These are phyloP conservation scores for Leccinum colubrinum DNA, from an alignment of 1,284 basidiomycete species.

Conservation along the genomic window DNA sequence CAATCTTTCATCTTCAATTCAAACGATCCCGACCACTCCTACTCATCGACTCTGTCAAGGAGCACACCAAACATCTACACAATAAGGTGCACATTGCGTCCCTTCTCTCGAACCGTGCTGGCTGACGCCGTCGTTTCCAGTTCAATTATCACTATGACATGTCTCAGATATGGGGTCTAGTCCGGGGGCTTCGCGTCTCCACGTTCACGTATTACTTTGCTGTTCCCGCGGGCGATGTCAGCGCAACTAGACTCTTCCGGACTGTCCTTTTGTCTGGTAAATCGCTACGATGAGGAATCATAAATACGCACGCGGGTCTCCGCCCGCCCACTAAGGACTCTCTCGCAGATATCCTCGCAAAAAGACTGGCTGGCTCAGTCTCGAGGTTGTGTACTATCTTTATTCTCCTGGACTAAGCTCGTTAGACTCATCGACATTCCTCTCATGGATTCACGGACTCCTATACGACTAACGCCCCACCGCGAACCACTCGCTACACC, in stretches of 20 bases:
- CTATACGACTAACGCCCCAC: slow-evolving; percentile 26
- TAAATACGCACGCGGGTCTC: slow-evolving; percentile 21
- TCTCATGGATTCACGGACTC: slow-evolving; percentile 31
- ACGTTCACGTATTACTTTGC: slow-evolving; percentile 21
- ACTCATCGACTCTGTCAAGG: no score
- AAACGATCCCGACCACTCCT: no score
- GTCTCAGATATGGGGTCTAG: no score
- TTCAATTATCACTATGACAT: no score
- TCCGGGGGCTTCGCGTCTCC: slow-evolving; percentile 15
- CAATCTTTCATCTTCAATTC: no score
- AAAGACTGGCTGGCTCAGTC: slow-evolving; percentile 33
- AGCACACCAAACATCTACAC: no score
- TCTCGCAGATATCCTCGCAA: slow-evolving; percentile 9
- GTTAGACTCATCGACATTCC: slow-evolving; percentile 17
- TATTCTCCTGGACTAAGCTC: slow-evolving; percentile 12
- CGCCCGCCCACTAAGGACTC: slow-evolving; percentile 4
- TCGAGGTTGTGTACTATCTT: slow-evolving; percentile 17
- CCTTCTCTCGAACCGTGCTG: no score
- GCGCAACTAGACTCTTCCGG: slow-evolving; percentile 5
- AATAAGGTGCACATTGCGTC: no score
- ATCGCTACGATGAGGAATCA: slow-evolving; percentile 12
- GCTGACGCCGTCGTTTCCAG: no score
- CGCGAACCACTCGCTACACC: slow-evolving; percentile 33
- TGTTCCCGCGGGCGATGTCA: background rate
- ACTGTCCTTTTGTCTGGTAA: slow-evolving; percentile 24